A percentile compares a stretch with the other conserved stretches of the same genome.
Evolutionary conservation across 768 basidiomycete species (phyloP).

Genomic region (Termitomyces sp.): DNA sequence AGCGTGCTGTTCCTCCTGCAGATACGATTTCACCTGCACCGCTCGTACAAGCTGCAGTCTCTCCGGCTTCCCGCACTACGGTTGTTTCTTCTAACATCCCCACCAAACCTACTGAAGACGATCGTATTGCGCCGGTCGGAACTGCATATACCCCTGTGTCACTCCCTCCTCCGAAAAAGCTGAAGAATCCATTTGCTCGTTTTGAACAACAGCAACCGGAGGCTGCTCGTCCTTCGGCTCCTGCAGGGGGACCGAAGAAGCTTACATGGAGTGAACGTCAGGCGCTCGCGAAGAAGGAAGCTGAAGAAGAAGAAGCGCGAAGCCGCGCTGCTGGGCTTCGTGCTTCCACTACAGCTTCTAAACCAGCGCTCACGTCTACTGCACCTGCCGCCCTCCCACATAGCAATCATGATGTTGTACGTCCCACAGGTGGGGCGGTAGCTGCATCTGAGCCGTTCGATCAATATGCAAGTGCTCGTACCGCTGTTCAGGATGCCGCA

Average conservation of each 20-base stretch:
- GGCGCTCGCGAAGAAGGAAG: slow-evolving; percentile 83
- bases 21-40: slow-evolving; percentile 1
- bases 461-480: slow-evolving; percentile 18
- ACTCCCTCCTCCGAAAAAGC: slow-evolving; percentile 79
- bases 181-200: slow-evolving; percentile 77
- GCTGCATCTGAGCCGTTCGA: slow-evolving; percentile 22
- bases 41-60: slow-evolving; percentile 13
- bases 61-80: slow-evolving; percentile 22
- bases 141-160: slow-evolving; percentile 87
- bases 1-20: slow-evolving; percentile 15
- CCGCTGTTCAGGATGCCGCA: slow-evolving; percentile 25
- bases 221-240: slow-evolving; percentile 21
- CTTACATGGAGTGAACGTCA: slow-evolving; percentile 94
- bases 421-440: slow-evolving; percentile 27
- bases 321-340: slow-evolving; percentile 54
- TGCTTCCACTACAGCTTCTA: slow-evolving; percentile 27
- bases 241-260: slow-evolving; percentile 55
- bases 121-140: slow-evolving; percentile 81
- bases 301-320: slow-evolving; percentile 67
- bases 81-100: slow-evolving; percentile 44
- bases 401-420: slow-evolving; percentile 36
- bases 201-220: slow-evolving; percentile 46
- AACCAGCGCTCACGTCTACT: slow-evolving; percentile 37
- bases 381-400: slow-evolving; percentile 37
- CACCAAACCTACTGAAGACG: slow-evolving; percentile 70